These are phyloP conservation scores for Arabidopsis suecica DNA, from an alignment of 345 rosid genomes.

Conservation along the genomic window DNA sequence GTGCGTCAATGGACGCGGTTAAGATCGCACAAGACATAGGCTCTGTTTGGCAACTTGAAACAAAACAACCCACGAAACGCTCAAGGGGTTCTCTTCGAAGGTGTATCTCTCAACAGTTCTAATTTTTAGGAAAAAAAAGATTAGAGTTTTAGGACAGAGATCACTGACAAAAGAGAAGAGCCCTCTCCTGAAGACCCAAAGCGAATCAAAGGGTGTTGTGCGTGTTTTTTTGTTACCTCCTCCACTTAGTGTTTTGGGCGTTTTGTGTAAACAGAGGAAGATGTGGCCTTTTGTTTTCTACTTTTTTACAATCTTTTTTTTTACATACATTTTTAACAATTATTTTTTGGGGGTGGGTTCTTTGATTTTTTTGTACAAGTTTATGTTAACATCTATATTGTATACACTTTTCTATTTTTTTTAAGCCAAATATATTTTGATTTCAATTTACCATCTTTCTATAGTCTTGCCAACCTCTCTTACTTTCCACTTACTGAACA, in stretches of 20 bases:
- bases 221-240: slow-evolving; percentile 44
- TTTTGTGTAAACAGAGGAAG: slow-evolving; percentile 61
- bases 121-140: slow-evolving; percentile 18
- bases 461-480: background rate
- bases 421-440: background rate
- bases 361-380: slow-evolving; percentile 35
- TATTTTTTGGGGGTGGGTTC: slow-evolving; percentile 14
- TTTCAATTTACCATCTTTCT: background rate
- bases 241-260: slow-evolving; percentile 53
- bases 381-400: slow-evolving; percentile 22
- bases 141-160: slow-evolving; percentile 41
- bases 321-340: background rate
- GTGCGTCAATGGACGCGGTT: slow-evolving; percentile 79
- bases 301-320: background rate
- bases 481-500: background rate
- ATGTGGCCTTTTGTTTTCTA: slow-evolving; percentile 48
- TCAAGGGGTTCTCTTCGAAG: slow-evolving; percentile 57
- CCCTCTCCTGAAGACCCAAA: slow-evolving; percentile 70
- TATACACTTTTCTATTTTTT: slow-evolving; percentile 7
- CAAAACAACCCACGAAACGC: slow-evolving; percentile 63
- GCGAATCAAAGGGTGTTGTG: slow-evolving; percentile 28
- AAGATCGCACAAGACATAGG: slow-evolving; percentile 80
- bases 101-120: slow-evolving; percentile 80
- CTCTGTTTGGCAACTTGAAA: slow-evolving; percentile 79
- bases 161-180: slow-evolving; percentile 42